Evolutionary conservation across 2,329 filamentous ascomycete genomes (phyloP).

Genomic region (Tolypocladium endophyticum): DNA sequence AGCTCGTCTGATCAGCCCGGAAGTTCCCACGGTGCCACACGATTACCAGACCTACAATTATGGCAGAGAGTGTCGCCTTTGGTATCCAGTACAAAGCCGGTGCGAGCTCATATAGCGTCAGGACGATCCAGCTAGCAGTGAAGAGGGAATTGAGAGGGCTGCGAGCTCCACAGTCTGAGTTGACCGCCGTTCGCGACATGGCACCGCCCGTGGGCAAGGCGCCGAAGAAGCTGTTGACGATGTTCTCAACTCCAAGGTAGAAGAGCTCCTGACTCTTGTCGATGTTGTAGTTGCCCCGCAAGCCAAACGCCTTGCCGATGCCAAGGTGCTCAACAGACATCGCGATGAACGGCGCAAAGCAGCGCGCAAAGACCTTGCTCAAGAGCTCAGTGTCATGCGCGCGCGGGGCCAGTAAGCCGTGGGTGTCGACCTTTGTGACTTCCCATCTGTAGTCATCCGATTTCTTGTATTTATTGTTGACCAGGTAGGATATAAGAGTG

Average conservation of each 20-base stretch:
- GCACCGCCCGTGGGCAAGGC: conserved; percentile 54
- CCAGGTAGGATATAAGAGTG: conserved; percentile 51
- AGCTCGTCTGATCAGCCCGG: not conserved
- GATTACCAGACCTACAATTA: conserved; percentile 33
- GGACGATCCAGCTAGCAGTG: conserved; percentile 49
- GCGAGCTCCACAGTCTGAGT: conserved; percentile 52
- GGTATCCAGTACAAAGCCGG: conserved; percentile 58
- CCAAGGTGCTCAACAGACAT: conserved; percentile 53
- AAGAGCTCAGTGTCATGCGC: conserved; percentile 38
- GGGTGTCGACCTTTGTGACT: conserved; percentile 45
- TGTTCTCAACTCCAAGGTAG: conserved; percentile 51
- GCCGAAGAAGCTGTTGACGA: conserved; percentile 55
- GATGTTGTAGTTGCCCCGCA: conserved; percentile 50
- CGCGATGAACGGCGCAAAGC: conserved; percentile 51
- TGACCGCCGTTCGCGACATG: conserved; percentile 58
- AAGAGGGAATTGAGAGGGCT: conserved; percentile 51
- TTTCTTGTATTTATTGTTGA: conserved; percentile 43
- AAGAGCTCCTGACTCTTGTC: conserved; percentile 57
- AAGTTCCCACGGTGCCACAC: not conserved
- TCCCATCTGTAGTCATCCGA: conserved; percentile 33
- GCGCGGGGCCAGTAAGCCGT: conserved; percentile 40
- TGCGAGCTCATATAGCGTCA: conserved; percentile 51
- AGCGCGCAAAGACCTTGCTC: conserved; percentile 38
- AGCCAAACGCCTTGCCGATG: conserved; percentile 52
- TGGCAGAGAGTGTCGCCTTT: conserved; percentile 52